Evolutionary conservation across 306 rosid species (phyloP).

Genomic region (Dalbergia cochinchinensis): DNA sequence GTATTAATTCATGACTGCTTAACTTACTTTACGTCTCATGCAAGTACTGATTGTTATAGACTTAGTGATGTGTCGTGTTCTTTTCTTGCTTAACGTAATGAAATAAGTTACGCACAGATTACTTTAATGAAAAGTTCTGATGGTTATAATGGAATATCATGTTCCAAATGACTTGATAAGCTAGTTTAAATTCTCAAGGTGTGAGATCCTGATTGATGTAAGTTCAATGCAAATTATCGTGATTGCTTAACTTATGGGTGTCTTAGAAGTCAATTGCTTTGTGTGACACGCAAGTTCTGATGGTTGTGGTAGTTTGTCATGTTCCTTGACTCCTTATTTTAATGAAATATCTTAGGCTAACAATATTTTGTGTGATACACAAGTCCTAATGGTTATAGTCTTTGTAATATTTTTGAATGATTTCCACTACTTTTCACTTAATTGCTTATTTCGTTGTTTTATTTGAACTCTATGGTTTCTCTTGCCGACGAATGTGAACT

Average conservation of each 20-base stretch:
- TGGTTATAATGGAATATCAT: not conserved
- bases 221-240: not conserved
- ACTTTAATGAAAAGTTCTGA: not conserved
- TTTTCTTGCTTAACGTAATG: not conserved
- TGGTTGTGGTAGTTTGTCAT: too few relatives aligned
- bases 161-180: not conserved
- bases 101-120: not conserved
- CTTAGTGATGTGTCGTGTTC: not conserved
- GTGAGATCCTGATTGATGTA: not conserved
- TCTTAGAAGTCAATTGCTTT: not conserved
- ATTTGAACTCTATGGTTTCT: not conserved
- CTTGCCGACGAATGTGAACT: constrained; percentile 1
- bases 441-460: not conserved
- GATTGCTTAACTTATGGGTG: not conserved
- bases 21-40: not conserved
- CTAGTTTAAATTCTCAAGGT: not conserved
- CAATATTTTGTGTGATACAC: not conserved
- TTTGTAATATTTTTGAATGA: not conserved
- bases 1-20: not conserved
- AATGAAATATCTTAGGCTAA: not conserved
- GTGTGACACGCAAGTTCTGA: not conserved
- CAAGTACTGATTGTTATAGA: not conserved
- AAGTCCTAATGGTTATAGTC: not conserved
- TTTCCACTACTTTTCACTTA: not conserved
- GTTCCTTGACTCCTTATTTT: too few relatives aligned